Conservation (phyloP, 768 basidiomycete genomes). For the Dacryopinax spathularia region DNA sequence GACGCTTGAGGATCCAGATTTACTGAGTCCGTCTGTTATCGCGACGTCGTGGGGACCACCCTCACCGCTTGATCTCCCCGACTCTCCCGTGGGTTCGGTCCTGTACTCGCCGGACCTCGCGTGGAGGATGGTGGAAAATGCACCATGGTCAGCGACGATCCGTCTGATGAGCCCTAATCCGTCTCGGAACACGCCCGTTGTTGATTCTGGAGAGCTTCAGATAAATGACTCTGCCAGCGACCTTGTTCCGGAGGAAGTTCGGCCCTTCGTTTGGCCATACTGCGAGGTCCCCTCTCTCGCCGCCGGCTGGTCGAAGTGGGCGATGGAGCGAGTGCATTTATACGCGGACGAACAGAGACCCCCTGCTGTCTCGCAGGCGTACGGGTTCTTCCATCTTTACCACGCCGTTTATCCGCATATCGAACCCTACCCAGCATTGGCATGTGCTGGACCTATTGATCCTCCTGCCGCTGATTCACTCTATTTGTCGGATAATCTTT, state of each 20-base stretch:
- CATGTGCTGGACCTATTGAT: background rate
- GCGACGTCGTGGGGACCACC: conserved; percentile 14
- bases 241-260: background rate
- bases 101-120: conserved; percentile 39
- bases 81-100: conserved; percentile 12
- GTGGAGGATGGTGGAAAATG: conserved; percentile 42
- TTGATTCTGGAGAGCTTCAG: background rate
- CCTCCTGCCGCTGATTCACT: background rate
- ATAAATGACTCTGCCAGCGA: background rate
- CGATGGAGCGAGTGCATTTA: background rate
- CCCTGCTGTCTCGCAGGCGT: background rate
- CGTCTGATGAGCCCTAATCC: background rate
- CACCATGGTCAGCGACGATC: conserved; percentile 37
- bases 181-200: background rate
- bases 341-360: background rate
- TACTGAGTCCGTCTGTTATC: conserved; percentile 10
- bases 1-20: conserved; percentile 28
- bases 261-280: conserved; percentile 1
- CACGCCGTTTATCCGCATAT: background rate
- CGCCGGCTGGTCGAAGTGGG: conserved; percentile 2
- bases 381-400: conserved; percentile 5
- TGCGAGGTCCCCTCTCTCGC: background rate
- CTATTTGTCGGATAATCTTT: background rate
- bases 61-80: conserved; percentile 5
- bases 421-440: background rate